These are phyloP conservation scores for Dactylellina haptotyla DNA, from an alignment of 2,329 filamentous ascomycete genomes.

Conservation along the genomic window DNA sequence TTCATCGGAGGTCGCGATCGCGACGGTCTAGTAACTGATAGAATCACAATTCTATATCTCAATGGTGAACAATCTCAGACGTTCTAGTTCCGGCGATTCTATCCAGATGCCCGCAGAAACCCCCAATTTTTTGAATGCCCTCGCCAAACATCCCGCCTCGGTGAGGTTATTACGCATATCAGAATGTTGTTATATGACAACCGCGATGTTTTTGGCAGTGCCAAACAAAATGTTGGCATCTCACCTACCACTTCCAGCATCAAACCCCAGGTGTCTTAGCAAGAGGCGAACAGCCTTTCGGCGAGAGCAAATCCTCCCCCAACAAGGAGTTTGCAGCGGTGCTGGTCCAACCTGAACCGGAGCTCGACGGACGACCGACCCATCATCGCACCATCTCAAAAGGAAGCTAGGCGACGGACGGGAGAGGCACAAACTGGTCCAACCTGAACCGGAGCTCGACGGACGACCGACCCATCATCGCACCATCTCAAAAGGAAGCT, in stretches of 20 bases:
- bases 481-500: conserved; percentile 42
- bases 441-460: conserved; percentile 54
- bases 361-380: conserved; percentile 43
- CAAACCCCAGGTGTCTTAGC: neutral
- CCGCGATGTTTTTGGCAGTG: conserved; percentile 32
- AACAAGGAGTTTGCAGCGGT: conserved; percentile 13
- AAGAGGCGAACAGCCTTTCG: conserved; percentile 21
- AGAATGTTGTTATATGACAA: conserved; percentile 45
- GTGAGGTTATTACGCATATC: conserved; percentile 27
- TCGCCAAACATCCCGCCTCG: conserved; percentile 33
- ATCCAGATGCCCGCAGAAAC: conserved; percentile 11
- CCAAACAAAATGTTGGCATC: conserved; percentile 17
- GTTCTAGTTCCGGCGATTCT: conserved; percentile 38
- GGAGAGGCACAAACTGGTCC: conserved; percentile 46
- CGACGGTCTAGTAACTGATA: conserved; percentile 15
- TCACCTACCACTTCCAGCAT: conserved; percentile 45
- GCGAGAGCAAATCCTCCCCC: conserved; percentile 32
- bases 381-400: conserved; percentile 26
- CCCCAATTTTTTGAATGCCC: conserved; percentile 6
- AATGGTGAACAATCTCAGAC: conserved; percentile 5
- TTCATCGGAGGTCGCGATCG: conserved; percentile 1
- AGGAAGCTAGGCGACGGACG: conserved; percentile 46
- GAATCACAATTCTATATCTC: conserved; percentile 9
- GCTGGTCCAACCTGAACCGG: conserved; percentile 52
- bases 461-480: conserved; percentile 14